Conservation (phyloP, 2,329 filamentous ascomycete genomes). For the Rutstroemia sp. region DNA sequence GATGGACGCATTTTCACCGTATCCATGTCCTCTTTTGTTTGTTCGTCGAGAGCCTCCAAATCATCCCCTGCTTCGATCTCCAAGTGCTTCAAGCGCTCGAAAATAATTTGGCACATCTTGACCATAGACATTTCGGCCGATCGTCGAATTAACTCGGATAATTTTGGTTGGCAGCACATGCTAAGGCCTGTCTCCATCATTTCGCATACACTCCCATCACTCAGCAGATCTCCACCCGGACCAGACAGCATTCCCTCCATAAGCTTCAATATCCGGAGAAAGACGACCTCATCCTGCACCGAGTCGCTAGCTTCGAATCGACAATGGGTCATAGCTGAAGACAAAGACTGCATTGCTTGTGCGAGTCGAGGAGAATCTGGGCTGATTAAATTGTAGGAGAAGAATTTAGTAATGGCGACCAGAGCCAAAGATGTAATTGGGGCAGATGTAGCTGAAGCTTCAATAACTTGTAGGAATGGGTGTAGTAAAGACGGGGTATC, state of each 20-base stretch:
- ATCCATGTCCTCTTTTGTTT: slow-evolving; percentile 61
- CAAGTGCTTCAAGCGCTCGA: slow-evolving; percentile 82
- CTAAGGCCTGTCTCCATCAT: slow-evolving; percentile 99
- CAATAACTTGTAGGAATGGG: slow-evolving; percentile 93
- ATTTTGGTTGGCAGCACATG: slow-evolving; percentile 89
- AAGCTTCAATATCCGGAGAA: slow-evolving; percentile 87
- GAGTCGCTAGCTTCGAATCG: slow-evolving; percentile 96
- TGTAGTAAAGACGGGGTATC: slow-evolving; percentile 85
- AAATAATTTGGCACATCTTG: slow-evolving; percentile 98
- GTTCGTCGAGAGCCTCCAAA: slow-evolving; percentile 56
- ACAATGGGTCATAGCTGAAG: slow-evolving; percentile 93
- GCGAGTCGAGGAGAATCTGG: slow-evolving; percentile 78
- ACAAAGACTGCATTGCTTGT: slow-evolving; percentile 88
- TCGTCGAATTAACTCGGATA: slow-evolving; percentile 82
- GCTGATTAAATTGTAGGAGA: slow-evolving; percentile 87
- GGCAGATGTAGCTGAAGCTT: slow-evolving; percentile 90
- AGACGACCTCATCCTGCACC: slow-evolving; percentile 88
- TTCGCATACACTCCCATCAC: slow-evolving; percentile 95
- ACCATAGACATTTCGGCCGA: slow-evolving; percentile 97
- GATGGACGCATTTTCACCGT: slow-evolving; percentile 79
- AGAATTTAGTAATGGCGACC: slow-evolving; percentile 90
- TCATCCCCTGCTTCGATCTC: slow-evolving; percentile 68
- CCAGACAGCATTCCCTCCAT: slow-evolving; percentile 99
- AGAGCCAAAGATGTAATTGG: slow-evolving; percentile 93
- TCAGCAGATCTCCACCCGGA: slow-evolving; percentile 84